These are phyloP conservation scores for Mortierella antarctica DNA, from an alignment of 192 early-diverging fungal species.

Conservation along the genomic window DNA sequence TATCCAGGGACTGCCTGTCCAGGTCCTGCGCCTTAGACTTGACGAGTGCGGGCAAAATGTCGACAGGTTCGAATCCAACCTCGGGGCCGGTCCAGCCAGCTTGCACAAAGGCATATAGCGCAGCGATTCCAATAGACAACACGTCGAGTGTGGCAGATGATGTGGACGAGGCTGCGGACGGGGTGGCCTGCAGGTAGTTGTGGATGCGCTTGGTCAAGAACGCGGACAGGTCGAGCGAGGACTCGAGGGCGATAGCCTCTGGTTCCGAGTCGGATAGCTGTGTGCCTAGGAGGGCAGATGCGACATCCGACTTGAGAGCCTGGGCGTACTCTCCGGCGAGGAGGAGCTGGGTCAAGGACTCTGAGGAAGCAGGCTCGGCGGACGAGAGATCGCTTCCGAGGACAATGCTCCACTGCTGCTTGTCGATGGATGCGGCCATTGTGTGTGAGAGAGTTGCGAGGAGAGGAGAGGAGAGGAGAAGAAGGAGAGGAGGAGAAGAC, in stretches of 20 bases:
- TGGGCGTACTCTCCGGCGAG: slow-evolving; percentile 63
- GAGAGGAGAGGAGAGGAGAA: not conserved
- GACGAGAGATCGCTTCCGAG: slow-evolving; percentile 32
- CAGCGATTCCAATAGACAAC: slow-evolving; percentile 71
- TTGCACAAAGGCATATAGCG: slow-evolving; percentile 88
- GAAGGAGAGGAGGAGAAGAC: slow-evolving; percentile 3
- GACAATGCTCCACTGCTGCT: slow-evolving; percentile 47
- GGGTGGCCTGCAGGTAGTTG: slow-evolving; percentile 35
- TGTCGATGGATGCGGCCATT: slow-evolving; percentile 17
- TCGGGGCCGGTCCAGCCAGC: slow-evolving; percentile 90
- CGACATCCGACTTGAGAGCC: slow-evolving; percentile 57
- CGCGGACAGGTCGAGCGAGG: slow-evolving; percentile 52
- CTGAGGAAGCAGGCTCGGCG: slow-evolving; percentile 7
- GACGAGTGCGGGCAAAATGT: slow-evolving; percentile 67
- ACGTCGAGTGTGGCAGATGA: slow-evolving; percentile 51
- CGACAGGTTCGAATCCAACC: slow-evolving; percentile 65
- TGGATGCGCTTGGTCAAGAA: slow-evolving; percentile 56
- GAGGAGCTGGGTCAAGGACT: slow-evolving; percentile 41
- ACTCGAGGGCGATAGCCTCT: slow-evolving; percentile 13
- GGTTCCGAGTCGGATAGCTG: slow-evolving; percentile 35
- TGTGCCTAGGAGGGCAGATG: slow-evolving; percentile 63
- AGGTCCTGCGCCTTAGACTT: slow-evolving; percentile 42
- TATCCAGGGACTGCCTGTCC: slow-evolving; percentile 58
- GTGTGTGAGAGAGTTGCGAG: not conserved
- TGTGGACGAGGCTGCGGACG: slow-evolving; percentile 9